A percentile compares a stretch with the other conserved stretches of the same genome.
phyloP scores from a whole-genome alignment of 257 asterid species.

The Scutellaria minor region DNA sequence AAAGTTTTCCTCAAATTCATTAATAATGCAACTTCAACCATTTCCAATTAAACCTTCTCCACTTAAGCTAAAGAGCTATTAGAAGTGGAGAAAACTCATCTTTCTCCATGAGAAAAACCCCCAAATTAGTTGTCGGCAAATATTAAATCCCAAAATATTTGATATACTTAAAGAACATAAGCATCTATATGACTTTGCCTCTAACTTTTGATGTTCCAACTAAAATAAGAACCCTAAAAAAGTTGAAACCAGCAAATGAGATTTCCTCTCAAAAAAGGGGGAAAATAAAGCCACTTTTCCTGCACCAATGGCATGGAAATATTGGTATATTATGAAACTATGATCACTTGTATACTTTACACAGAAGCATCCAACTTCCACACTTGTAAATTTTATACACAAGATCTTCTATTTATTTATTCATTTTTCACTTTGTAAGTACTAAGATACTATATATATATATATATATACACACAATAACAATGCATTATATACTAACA shows the following conservation, averaged over 20 bases:
- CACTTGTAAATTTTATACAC: background rate
- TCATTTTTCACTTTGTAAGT: background rate
- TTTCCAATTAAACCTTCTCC: background rate
- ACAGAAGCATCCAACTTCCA: constrained; percentile 58
- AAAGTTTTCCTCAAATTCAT: background rate
- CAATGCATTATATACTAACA: no score
- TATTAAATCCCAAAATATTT: constrained; percentile 24
- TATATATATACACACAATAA: no score
- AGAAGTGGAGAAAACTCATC: constrained; percentile 1
- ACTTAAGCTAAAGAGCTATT: no score
- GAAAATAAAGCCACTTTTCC: constrained; percentile 44
- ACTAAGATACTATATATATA: no score
- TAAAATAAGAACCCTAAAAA: constrained; percentile 31
- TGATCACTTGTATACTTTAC: constrained; percentile 47
- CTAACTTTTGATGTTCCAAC: constrained; percentile 23
- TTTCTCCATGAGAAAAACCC: background rate
- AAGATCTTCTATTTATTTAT: background rate
- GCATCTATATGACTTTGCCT: constrained; percentile 16
- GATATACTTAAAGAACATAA: background rate
- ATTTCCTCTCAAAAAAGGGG: constrained; percentile 35
- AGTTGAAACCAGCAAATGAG: constrained; percentile 38
- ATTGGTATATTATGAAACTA: constrained; percentile 34
- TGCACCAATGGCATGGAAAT: constrained; percentile 47
- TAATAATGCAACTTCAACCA: background rate
- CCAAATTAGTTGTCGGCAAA: background rate